A percentile compares a stretch with the other conserved stretches of the same genome.
phyloP scores from a whole-genome alignment of 495 filamentous ascomycete species.

The Podospora didyma region DNA sequence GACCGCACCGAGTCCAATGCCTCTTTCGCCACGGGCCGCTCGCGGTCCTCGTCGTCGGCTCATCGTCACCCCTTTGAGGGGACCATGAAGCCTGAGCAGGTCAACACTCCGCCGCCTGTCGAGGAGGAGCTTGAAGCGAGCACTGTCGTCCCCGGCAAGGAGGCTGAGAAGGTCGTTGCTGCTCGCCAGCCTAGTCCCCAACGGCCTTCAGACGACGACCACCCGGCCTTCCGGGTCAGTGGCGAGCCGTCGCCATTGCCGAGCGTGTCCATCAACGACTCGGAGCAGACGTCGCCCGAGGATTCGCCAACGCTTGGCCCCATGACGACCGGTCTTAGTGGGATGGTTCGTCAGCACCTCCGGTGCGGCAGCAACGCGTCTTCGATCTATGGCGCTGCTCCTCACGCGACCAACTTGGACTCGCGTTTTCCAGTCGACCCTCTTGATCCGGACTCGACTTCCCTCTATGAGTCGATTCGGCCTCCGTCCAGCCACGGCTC shows the following conservation, averaged over 20 bases:
- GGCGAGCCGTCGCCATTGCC: conserved; percentile 21
- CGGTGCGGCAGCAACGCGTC: conserved; percentile 77
- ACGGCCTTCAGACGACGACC: conserved; percentile 41
- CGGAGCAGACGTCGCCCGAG: conserved; percentile 26
- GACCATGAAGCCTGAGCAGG: conserved; percentile 10
- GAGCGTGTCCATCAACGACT: conserved; percentile 18
- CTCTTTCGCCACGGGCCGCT: conserved; percentile 21
- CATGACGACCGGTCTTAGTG: conserved; percentile 60
- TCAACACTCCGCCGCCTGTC: conserved; percentile 11
- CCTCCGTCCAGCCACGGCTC: too few species aligned
- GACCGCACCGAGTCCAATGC: conserved; percentile 36
- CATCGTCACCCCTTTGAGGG: conserved; percentile 19
- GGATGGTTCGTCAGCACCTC: conserved; percentile 82
- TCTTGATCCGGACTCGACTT: conserved; percentile 13
- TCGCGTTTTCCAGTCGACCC: conserved; percentile 36
- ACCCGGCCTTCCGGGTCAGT: conserved; percentile 38
- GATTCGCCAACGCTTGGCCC: conserved; percentile 85
- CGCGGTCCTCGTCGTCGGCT: conserved; percentile 31
- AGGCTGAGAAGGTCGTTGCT: neutral
- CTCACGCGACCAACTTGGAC: conserved; percentile 26
- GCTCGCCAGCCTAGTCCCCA: conserved; percentile 23
- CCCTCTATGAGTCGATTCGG: too few species aligned
- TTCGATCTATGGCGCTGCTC: conserved; percentile 57
- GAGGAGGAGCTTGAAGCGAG: conserved; percentile 41
- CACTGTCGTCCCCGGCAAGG: too few species aligned